phyloP scores from a whole-genome alignment of 148 eudicot genomes.

The Fagopyrum esculentum region DNA sequence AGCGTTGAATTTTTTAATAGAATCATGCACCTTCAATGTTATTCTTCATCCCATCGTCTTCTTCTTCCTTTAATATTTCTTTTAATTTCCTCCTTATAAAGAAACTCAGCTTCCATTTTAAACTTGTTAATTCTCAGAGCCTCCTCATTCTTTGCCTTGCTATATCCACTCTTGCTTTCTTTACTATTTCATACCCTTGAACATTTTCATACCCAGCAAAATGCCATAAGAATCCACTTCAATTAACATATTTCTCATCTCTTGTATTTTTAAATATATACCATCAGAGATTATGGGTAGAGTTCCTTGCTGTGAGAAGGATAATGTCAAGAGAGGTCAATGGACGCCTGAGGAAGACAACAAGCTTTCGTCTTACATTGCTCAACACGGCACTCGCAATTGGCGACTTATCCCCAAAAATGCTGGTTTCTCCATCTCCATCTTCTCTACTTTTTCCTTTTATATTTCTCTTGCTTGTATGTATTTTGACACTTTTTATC shows the following conservation, averaged over 20 bases:
- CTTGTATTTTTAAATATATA: not conserved
- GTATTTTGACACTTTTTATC: not conserved
- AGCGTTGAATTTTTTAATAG: slow-evolving; percentile 93
- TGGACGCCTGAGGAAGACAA: slow-evolving; percentile 99
- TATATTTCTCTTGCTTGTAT: not conserved
- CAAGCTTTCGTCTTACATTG: slow-evolving; percentile 93
- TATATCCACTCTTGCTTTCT: no score
- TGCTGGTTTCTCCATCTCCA: slow-evolving; percentile 41
- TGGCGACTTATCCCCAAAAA: slow-evolving; percentile 94
- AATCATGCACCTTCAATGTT: slow-evolving; percentile 67
- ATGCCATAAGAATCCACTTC: not conserved
- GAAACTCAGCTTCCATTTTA: not conserved
- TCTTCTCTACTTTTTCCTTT: not conserved
- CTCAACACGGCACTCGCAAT: slow-evolving; percentile 87
- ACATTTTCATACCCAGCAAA: no score
- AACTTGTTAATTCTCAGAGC: no score
- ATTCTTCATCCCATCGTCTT: slow-evolving; percentile 3
- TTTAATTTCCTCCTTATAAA: not conserved
- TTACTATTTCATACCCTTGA: no score
- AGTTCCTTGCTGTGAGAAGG: slow-evolving; percentile 89
- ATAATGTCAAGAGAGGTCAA: slow-evolving; percentile 84
- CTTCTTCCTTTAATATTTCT: slow-evolving; percentile 9
- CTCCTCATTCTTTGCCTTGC: no score
- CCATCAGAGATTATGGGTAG: slow-evolving; percentile 45
- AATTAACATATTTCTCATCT: not conserved